Evolutionary conservation across 805 yeast genomes (phyloP), one percentile per base, ranked within the genome.

Genomic region (Pichia scutulata): DNA sequence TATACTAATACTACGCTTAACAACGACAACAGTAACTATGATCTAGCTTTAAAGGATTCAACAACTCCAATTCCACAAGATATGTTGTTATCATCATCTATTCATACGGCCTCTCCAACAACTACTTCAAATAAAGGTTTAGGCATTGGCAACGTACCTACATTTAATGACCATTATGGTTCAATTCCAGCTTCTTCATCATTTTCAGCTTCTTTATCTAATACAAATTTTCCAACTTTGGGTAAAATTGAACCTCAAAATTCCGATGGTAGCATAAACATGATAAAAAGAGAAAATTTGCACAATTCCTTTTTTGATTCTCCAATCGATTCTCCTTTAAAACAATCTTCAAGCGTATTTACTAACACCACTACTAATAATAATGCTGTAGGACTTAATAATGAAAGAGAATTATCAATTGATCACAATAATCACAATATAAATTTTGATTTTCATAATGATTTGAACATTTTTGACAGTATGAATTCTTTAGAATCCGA

Each of bases 391-490:
- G 57, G 54, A 28, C 49, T 46, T 22, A 30, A 39, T 7, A 51
- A 54, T 16, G 49, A 44, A 7, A 45, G 47, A 13, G 47, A 43
- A 8, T 48, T 54, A 36, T 41, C 50, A 14, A 48, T 44, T 12
- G 43, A 50, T 16, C 52, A 51, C 21, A 50, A 44, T 16, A 43
- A 49, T 36, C 55, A 55, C 18, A 55, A 59, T 22, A 52, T 51
- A 47, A 57, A 56, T 40, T 57, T 60, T 43, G 67, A 63, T 50
- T 25, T 59, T 16, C 66, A 63, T 25, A 65, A 66, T 2, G 67
- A 63, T 55, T 33, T 61, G 46, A 57, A 60, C 43, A 60, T 62
- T 63, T 55, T 61, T 44, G 65, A 61, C 21, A 43, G 50, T 10
- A 39, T 58, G 40, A 43, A 56, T 22, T 25, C 44, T 7, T 8